Evolutionary conservation across 2,329 filamentous ascomycete species (phyloP), one percentile per base, ranked within the genome.

Genomic region (Fusarium brachygibbosum): DNA sequence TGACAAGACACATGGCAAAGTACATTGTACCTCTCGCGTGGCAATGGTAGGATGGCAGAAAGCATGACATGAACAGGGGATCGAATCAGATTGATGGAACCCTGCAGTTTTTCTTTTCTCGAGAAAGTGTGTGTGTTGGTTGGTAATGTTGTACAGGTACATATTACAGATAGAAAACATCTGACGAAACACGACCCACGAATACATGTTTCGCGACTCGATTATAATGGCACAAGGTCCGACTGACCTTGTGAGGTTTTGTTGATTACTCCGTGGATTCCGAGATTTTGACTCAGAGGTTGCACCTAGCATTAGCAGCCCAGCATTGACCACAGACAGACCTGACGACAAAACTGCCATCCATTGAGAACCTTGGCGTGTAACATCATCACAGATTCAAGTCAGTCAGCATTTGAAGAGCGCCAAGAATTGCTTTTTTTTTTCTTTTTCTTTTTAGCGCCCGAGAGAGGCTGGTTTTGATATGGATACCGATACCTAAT

Each of bases 1-100:
- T 72, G 63, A 59, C 54, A 34, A 61, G 52, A 56, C 72, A 74
- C 72, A 75, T 74, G 72, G 72, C 72, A 60, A 74, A 71, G 72
- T 74, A 74, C 38, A 55, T 68, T 68, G 67, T 71, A 74, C 72
- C 41, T 65, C 57, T 64, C 58, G 42, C 50, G 51, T 62, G 64
- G 60, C 51, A 63, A 32, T 50, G 17, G 29, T 17, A 37, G 48
- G 48, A 37, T 50, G 48, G 49, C 37, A 63, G 31, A 37, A 35
- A 50, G 23, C 48, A 38, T 50, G 48, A 50, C 40, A 53, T 51
- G 51, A 56, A 58, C 63, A 67, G 53, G 66, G 62, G 41, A 69
- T 57, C 32, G 44, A 67, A 63, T 44, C 44, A 63, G 35, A 45
- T 49, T 51, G 32, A 59, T 51, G 57, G 23, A 67, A 57, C 67